Conservation (phyloP, 257 asterid genomes). For the Penstemon eatonii region DNA sequence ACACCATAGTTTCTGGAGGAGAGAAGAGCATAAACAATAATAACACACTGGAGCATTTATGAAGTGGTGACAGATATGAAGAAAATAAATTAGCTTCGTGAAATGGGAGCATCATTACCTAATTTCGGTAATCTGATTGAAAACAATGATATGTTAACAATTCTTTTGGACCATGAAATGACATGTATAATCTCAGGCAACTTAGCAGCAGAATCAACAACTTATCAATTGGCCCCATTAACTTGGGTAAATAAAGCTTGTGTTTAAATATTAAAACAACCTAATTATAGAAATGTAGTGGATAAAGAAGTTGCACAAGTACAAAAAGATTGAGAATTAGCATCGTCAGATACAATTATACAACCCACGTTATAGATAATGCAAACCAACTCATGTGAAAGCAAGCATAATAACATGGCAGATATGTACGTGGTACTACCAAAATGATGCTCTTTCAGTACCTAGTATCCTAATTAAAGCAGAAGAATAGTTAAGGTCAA, state of each 20-base stretch:
- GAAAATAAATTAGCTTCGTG: neutral
- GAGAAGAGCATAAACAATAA: conserved; percentile 21
- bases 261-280: neutral
- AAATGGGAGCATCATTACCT: neutral
- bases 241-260: neutral
- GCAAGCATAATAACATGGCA: neutral
- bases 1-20: conserved; percentile 80
- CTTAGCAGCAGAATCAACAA: conserved; percentile 9
- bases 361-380: neutral
- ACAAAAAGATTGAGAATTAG: neutral
- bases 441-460: neutral
- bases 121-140: neutral
- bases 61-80: neutral
- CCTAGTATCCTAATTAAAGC: neutral
- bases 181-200: neutral
- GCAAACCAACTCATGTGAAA: neutral
- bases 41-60: neutral
- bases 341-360: neutral
- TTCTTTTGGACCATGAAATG: neutral
- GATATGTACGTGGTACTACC: neutral
- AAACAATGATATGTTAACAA: neutral
- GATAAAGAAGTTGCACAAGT: neutral
- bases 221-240: neutral
- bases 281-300: neutral
- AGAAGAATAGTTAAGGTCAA: conserved; percentile 20